A percentile compares a stretch with the other conserved stretches of the same genome.
These are phyloP conservation scores for Thelephora ganbajun DNA, from an alignment of 768 basidiomycete species.

Conservation along the genomic window DNA sequence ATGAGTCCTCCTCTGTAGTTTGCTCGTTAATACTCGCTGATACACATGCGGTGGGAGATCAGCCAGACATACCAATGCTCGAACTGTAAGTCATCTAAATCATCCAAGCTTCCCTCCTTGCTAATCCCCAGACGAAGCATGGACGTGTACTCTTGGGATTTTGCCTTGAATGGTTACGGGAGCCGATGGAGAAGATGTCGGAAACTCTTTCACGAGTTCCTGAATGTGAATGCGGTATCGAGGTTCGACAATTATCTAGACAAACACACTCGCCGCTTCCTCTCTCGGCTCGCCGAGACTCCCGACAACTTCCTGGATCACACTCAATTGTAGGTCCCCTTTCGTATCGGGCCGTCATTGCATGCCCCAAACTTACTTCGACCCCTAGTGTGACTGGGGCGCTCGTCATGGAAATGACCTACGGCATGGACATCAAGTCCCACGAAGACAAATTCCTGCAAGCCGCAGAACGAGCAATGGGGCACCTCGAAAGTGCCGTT, in stretches of 20 bases:
- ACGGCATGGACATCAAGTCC: slow-evolving; percentile 11
- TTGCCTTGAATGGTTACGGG: not conserved
- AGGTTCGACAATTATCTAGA: slow-evolving; percentile 3
- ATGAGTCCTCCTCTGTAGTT: not conserved
- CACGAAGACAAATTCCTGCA: slow-evolving; percentile 11
- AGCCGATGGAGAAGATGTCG: slow-evolving; percentile 3
- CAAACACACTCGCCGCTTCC: slow-evolving; percentile 1
- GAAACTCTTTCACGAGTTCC: slow-evolving; percentile 6
- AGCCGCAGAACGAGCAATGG: slow-evolving; percentile 8
- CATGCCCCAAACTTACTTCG: not conserved
- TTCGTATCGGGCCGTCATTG: not conserved
- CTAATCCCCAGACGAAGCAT: slow-evolving; percentile 1
- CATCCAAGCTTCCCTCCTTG: slow-evolving; percentile 2
- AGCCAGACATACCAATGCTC: too few species aligned
- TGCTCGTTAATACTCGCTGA: too few species aligned
- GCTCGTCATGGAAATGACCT: slow-evolving; percentile 12
- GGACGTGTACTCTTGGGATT: not conserved
- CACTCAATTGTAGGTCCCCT: slow-evolving; percentile 6
- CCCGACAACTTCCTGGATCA: slow-evolving; percentile 2
- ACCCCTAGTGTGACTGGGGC: slow-evolving; percentile 10
- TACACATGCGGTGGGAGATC: too few species aligned
- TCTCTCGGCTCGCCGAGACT: slow-evolving; percentile 1
- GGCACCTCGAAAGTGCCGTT: not conserved
- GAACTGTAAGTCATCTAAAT: not conserved
- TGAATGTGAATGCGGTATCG: slow-evolving; percentile 3